Conservation (phyloP, 1,139 yeast species). For the Pichia sp. region DNA sequence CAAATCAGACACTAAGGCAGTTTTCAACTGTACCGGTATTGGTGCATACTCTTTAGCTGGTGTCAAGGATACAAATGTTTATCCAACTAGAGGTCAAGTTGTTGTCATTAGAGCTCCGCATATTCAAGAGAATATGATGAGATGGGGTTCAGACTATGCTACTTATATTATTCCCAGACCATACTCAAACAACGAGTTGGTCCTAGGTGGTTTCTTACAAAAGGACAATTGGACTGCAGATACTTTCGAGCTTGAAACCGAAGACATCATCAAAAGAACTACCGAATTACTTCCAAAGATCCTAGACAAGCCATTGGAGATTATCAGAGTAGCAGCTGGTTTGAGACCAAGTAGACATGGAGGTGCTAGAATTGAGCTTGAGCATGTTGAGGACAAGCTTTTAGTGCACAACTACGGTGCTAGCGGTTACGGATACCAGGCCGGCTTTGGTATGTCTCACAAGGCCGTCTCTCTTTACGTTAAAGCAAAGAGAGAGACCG, state of each 20-base stretch:
- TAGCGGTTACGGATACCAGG: constrained; percentile 70
- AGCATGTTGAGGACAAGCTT: constrained; percentile 32
- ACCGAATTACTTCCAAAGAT: constrained; percentile 48
- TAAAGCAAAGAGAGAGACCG: constrained; percentile 8
- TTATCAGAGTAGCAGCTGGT: constrained; percentile 58
- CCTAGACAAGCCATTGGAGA: constrained; percentile 36
- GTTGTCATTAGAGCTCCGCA: constrained; percentile 56
- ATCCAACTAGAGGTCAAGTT: constrained; percentile 67
- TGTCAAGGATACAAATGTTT: constrained; percentile 45
- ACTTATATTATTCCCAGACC: constrained; percentile 70
- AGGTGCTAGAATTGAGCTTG: constrained; percentile 57
- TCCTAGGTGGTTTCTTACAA: constrained; percentile 65
- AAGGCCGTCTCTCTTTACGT: constrained; percentile 34
- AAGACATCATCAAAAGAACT: constrained; percentile 52
- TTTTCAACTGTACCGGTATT: constrained; percentile 66
- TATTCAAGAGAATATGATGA: constrained; percentile 38
- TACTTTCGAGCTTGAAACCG: constrained; percentile 46
- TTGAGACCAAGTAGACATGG: constrained; percentile 65
- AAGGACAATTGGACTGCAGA: constrained; percentile 51
- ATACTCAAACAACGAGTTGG: constrained; percentile 48
- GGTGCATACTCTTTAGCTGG: constrained; percentile 55
- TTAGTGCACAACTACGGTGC: constrained; percentile 70
- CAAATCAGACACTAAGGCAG: constrained; percentile 32
- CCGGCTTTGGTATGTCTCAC: constrained; percentile 59
- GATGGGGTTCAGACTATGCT: constrained; percentile 48